Evolutionary conservation across 2,329 filamentous ascomycete species (phyloP).

Genomic region (Colletotrichum euphorbiae): DNA sequence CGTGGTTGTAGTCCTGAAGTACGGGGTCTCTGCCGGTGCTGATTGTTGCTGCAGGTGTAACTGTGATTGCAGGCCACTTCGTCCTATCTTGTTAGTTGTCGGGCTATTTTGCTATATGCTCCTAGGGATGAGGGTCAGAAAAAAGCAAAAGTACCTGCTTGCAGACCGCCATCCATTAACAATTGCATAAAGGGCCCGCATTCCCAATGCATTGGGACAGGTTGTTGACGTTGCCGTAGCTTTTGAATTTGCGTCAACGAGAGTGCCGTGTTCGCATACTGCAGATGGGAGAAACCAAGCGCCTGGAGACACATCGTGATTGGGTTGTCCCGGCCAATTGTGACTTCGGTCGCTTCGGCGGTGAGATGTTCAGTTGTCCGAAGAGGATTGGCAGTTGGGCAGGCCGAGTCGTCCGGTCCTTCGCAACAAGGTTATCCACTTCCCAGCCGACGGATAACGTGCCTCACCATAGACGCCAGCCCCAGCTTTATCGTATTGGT

Average conservation of each 20-base stretch:
- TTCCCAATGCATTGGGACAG: constrained; percentile 19
- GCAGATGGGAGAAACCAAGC: constrained; percentile 23
- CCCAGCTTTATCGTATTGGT: constrained; percentile 6
- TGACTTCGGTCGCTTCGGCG: constrained; percentile 7
- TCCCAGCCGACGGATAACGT: constrained; percentile 5
- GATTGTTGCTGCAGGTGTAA: constrained; percentile 18
- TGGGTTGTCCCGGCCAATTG: constrained; percentile 15
- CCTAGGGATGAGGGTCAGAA: constrained; percentile 15
- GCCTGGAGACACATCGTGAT: constrained; percentile 15
- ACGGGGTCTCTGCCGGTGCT: constrained; percentile 11
- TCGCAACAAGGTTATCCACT: constrained; percentile 22
- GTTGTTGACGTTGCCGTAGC: constrained; percentile 5
- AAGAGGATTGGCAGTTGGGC: constrained; percentile 14
- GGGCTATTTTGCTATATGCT: constrained; percentile 10
- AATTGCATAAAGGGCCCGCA: constrained; percentile 11
- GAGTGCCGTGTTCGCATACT: constrained; percentile 17
- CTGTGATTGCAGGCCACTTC: constrained; percentile 18
- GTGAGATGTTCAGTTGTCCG: not conserved
- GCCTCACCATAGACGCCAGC: constrained; percentile 10
- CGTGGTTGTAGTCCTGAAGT: constrained; percentile 22
- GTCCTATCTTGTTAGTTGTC: constrained; percentile 26
- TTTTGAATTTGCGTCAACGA: constrained; percentile 32
- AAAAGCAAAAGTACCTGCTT: constrained; percentile 32
- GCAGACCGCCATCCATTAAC: constrained; percentile 31
- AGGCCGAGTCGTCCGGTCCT: constrained; percentile 13